These are phyloP conservation scores for Fusarium sp. DNA, from an alignment of 2,329 filamentous ascomycete species.

Conservation along the genomic window DNA sequence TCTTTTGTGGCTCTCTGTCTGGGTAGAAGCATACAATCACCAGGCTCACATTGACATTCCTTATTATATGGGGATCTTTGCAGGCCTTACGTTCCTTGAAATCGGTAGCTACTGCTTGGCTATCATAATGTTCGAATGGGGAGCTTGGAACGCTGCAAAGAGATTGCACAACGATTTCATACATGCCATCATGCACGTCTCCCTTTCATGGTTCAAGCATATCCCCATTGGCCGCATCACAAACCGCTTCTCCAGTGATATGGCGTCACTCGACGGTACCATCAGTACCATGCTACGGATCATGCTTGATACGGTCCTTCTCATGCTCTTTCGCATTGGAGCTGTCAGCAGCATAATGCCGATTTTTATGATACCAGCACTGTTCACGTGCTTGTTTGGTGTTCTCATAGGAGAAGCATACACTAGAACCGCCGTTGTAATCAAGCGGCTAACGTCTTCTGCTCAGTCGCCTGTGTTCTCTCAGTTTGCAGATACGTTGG, in stretches of 20 bases:
- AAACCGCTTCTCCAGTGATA: slow-evolving; percentile 66
- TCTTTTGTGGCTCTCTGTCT: slow-evolving; percentile 60
- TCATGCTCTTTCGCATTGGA: slow-evolving; percentile 56
- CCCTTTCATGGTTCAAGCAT: slow-evolving; percentile 66
- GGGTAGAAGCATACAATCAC: slow-evolving; percentile 62
- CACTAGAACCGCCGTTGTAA: slow-evolving; percentile 57
- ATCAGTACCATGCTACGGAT: slow-evolving; percentile 57
- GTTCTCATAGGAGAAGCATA: slow-evolving; percentile 60
- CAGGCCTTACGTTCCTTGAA: slow-evolving; percentile 55
- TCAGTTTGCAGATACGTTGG: slow-evolving; percentile 63
- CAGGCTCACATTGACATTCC: slow-evolving; percentile 54
- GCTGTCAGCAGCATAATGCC: slow-evolving; percentile 62
- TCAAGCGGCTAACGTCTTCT: slow-evolving; percentile 57
- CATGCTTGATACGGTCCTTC: slow-evolving; percentile 53
- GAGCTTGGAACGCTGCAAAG: slow-evolving; percentile 65
- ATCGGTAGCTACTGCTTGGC: slow-evolving; percentile 53
- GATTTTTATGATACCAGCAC: slow-evolving; percentile 58
- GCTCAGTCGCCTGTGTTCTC: slow-evolving; percentile 65
- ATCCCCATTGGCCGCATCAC: slow-evolving; percentile 62
- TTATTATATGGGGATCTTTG: slow-evolving; percentile 65
- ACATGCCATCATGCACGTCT: slow-evolving; percentile 60
- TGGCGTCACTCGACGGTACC: slow-evolving; percentile 62
- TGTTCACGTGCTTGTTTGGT: slow-evolving; percentile 56
- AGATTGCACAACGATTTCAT: slow-evolving; percentile 63
- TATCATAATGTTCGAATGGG: slow-evolving; percentile 61